A percentile compares a stretch with the other conserved stretches of the same genome.
These are phyloP conservation scores for Tuber magnatum DNA, from an alignment of 495 filamentous ascomycete genomes.

Conservation along the genomic window DNA sequence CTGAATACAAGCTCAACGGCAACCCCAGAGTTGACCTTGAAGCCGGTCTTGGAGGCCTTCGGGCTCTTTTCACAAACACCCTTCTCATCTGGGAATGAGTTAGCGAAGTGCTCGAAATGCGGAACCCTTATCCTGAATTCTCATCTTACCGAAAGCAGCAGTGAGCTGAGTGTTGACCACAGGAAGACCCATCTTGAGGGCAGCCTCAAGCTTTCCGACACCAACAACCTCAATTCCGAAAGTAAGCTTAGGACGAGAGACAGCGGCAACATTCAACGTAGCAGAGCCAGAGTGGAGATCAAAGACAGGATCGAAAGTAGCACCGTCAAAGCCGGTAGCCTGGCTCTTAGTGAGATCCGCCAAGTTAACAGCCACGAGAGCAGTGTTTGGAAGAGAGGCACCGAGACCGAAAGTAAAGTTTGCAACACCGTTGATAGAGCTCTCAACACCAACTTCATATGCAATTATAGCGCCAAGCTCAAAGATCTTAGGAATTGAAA, in stretches of 20 bases:
- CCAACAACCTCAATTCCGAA: conserved; percentile 40
- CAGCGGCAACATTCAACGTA: conserved; percentile 30
- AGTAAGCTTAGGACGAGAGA: conserved; percentile 41
- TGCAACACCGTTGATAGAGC: conserved; percentile 31
- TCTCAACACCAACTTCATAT: conserved; percentile 40
- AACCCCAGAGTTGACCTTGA: conserved; percentile 33
- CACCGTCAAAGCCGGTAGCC: conserved; percentile 36
- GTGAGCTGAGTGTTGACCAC: conserved; percentile 25
- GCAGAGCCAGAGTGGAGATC: conserved; percentile 32
- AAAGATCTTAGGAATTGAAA: conserved; percentile 38
- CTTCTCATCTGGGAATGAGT: conserved; percentile 12
- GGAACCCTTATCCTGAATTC: neutral
- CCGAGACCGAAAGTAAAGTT: conserved; percentile 41
- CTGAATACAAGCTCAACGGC: conserved; percentile 42
- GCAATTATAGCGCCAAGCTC: conserved; percentile 38
- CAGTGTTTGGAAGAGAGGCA: conserved; percentile 38
- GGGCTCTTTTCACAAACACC: conserved; percentile 32
- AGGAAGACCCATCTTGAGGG: conserved; percentile 36
- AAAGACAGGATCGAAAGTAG: conserved; percentile 33
- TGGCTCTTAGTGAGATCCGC: conserved; percentile 24
- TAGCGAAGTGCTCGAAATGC: neutral
- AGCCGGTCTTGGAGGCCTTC: conserved; percentile 37
- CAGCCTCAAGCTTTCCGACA: conserved; percentile 38
- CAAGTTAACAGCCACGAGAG: conserved; percentile 31
- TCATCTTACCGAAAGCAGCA: conserved; percentile 33